Conservation (phyloP, 208 protist genomes). For the Trypanosoma theileri region DNA sequence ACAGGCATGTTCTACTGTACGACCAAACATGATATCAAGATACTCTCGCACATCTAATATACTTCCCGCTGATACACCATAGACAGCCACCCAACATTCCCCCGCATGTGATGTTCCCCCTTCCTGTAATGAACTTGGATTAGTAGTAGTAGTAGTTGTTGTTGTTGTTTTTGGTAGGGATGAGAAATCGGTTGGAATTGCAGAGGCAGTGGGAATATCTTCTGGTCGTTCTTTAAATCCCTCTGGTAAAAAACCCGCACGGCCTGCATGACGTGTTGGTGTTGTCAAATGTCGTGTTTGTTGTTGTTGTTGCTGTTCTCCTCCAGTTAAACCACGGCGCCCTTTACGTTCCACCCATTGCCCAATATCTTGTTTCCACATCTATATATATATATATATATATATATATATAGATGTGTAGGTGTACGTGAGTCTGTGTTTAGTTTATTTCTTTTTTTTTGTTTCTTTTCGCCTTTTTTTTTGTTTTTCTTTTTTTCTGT, state of each 20-base stretch:
- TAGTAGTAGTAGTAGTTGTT: background rate
- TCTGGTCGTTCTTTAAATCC: constrained; percentile 26
- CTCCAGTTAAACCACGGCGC: constrained; percentile 27
- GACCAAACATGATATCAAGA: constrained; percentile 69
- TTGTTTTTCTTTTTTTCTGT: too few species aligned
- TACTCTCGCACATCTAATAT: constrained; percentile 71
- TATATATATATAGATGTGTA: constrained; percentile 13
- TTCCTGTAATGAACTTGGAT: background rate
- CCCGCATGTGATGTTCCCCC: background rate
- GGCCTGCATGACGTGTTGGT: background rate
- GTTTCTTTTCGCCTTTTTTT: background rate
- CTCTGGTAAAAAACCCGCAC: constrained; percentile 34
- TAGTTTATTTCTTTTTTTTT: constrained; percentile 9
- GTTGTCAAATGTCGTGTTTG: background rate
- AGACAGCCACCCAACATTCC: constrained; percentile 49
- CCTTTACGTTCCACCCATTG: constrained; percentile 70
- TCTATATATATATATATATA: constrained; percentile 29
- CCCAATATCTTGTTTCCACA: constrained; percentile 67
- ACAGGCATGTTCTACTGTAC: constrained; percentile 54
- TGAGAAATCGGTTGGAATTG: background rate
- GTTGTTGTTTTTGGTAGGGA: background rate
- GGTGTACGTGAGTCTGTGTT: background rate
- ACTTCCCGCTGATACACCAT: constrained; percentile 32
- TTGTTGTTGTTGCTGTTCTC: constrained; percentile 2
- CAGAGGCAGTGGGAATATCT: background rate